Base-by-base conservation (phyloP, 1,139 yeast species). In the Nakaseomyces glabratus region DNA sequence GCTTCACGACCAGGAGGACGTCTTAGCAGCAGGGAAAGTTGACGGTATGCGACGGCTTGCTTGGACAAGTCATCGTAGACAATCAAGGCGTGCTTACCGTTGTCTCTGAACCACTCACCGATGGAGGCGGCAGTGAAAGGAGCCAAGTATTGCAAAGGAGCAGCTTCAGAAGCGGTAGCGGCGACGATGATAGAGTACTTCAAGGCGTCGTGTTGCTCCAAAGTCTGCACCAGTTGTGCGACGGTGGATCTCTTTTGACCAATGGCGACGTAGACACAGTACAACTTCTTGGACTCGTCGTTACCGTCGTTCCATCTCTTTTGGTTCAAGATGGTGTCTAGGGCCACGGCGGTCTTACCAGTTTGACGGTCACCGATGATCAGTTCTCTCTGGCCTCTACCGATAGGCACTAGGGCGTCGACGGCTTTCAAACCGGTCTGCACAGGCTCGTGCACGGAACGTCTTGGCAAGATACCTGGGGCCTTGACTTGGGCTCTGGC, bases 51-150 rank as follows among this genome's bases (percentile, higher is more conserved):
- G 65, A 88, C 97, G 54, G 97, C 97, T 76, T 88, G 98, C 76
- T 88, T 88, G 64, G 97, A 88, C 73, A 88, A 79, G 71, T 88
- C 98, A 68, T 88, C 97, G 72, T 75, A 90, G 76, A 86, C 74
- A 69, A 90, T 90, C 72, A 90, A 74, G 58, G 97, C 94, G 69
- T 90, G 98, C 67, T 69, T 82, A 65, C 95, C 96, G 69, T 90
- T 90, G 77, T 90, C 98, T 80, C 98, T 86, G 93, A 90, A 90
- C 98, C 98, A 90, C 75, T 90, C 99, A 74, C 97, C 96, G 66
- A 93, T 88, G 63, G 99, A 95, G 68, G 94, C 81, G 57, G 90
- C 99, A 57, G 98, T 86, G 95, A 93, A 90, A 66, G 99, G 99
- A 74, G 99, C 98, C 66, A 90, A 73, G 76, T 86, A 90, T 77